Percentiles rank a stretch among this genome's conserved stretches.
phyloP scores from a whole-genome alignment of 2,329 filamentous ascomycete species.

The Xylogone sp. region DNA sequence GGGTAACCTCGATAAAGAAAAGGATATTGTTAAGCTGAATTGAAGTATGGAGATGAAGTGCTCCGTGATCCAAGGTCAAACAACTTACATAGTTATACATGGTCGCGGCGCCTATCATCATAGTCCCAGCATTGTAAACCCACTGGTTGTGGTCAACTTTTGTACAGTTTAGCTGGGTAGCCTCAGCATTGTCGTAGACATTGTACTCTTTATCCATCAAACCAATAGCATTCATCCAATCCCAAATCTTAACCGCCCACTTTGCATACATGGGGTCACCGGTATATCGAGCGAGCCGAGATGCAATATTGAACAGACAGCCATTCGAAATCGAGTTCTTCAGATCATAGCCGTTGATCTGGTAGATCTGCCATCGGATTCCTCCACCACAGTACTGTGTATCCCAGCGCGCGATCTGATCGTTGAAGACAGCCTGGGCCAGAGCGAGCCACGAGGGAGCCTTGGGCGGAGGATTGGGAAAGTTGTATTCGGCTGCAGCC shows the following conservation, averaged over 20 bases:
- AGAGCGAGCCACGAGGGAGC: constrained; percentile 65
- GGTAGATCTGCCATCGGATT: constrained; percentile 77
- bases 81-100: constrained; percentile 68
- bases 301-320: constrained; percentile 56
- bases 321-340: constrained; percentile 61
- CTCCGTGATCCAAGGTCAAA: too few species aligned
- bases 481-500: constrained; percentile 65
- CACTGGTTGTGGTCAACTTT: constrained; percentile 59
- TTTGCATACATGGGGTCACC: constrained; percentile 70
- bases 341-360: constrained; percentile 74
- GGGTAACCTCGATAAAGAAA: constrained; percentile 4
- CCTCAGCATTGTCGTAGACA: constrained; percentile 58
- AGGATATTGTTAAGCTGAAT: background rate
- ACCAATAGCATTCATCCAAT: constrained; percentile 57
- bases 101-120: constrained; percentile 61
- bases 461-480: constrained; percentile 46
- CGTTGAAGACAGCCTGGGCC: constrained; percentile 77
- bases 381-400: constrained; percentile 63
- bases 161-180: constrained; percentile 50
- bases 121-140: constrained; percentile 65
- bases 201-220: constrained; percentile 57
- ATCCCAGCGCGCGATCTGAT: constrained; percentile 71
- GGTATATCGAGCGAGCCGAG: constrained; percentile 70
- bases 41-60: background rate
- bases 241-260: constrained; percentile 70